Conservation (phyloP, 805 yeast genomes). For the Saturnispora sekii region DNA sequence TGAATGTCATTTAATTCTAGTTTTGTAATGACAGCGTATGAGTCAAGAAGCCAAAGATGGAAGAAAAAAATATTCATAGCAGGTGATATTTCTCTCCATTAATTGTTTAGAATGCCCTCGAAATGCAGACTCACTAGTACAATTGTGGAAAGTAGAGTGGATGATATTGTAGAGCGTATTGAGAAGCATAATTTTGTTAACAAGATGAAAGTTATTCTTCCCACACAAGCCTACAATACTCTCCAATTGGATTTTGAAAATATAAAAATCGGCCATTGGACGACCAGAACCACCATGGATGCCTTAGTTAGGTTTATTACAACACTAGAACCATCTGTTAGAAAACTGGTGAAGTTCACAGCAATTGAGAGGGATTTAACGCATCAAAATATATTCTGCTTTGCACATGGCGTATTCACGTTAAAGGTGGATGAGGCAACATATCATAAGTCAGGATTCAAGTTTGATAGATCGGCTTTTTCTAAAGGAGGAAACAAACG, state of each 20-base stretch:
- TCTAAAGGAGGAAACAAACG: conserved; percentile 19
- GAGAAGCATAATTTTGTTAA: conserved; percentile 22
- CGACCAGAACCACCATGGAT: not conserved
- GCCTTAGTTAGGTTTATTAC: not conserved
- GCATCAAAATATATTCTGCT: conserved; percentile 25
- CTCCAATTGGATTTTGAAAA: not conserved
- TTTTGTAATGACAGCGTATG: not conserved
- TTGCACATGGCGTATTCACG: conserved; percentile 20
- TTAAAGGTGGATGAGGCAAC: conserved; percentile 24
- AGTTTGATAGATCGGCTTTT: conserved; percentile 21
- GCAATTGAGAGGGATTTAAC: conserved; percentile 18
- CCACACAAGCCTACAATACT: not conserved
- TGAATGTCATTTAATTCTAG: conserved; percentile 21
- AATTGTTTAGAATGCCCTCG: not conserved
- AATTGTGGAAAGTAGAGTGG: not conserved
- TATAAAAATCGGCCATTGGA: not conserved
- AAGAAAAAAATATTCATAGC: not conserved
- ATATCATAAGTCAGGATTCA: conserved; percentile 27
- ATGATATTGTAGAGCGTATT: conserved; percentile 2
- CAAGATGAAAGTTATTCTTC: conserved; percentile 15
- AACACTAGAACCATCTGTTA: not conserved
- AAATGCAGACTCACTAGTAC: not conserved
- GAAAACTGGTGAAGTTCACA: conserved; percentile 11
- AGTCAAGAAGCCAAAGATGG: not conserved
- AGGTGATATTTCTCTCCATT: too few relatives aligned